Conservation (phyloP, 805 yeast genomes). For the Ogataea nitratoaversa region DNA sequence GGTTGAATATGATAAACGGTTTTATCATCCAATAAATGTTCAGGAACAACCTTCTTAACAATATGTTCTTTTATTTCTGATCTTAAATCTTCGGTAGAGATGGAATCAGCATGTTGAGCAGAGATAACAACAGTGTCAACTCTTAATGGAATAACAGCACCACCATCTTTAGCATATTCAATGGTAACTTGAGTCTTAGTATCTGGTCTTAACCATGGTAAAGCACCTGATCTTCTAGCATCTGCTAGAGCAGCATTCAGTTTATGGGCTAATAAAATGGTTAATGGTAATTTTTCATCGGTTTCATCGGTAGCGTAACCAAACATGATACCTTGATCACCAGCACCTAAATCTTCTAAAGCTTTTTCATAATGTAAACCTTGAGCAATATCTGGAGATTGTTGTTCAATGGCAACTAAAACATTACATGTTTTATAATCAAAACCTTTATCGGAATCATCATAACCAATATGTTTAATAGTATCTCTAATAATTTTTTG, state of each 20-base stretch:
- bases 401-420: slow-evolving; percentile 98
- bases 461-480: slow-evolving; percentile 97
- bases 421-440: slow-evolving; percentile 99
- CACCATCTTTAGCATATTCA: slow-evolving; percentile 89
- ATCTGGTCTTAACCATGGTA: slow-evolving; percentile 98
- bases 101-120: slow-evolving; percentile 96
- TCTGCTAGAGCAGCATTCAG: slow-evolving; percentile 94
- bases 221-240: slow-evolving; percentile 94
- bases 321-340: slow-evolving; percentile 99
- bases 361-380: slow-evolving; percentile 97
- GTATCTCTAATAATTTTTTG: slow-evolving; percentile 98
- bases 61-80: slow-evolving; percentile 70
- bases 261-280: slow-evolving; percentile 90
- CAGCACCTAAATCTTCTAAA: slow-evolving; percentile 97
- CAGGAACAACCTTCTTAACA: slow-evolving; percentile 89
- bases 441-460: slow-evolving; percentile 91
- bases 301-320: slow-evolving; percentile 99
- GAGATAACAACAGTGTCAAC: slow-evolving; percentile 97
- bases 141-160: slow-evolving; percentile 93
- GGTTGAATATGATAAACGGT: slow-evolving; percentile 98
- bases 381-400: slow-evolving; percentile 98
- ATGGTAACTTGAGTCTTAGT: slow-evolving; percentile 99
- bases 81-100: slow-evolving; percentile 91
- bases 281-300: slow-evolving; percentile 94
- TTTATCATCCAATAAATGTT: slow-evolving; percentile 84